Conservation (phyloP, 225 moss, liverwort and hornwort species). For the Rhytidiadelphus loreus region DNA sequence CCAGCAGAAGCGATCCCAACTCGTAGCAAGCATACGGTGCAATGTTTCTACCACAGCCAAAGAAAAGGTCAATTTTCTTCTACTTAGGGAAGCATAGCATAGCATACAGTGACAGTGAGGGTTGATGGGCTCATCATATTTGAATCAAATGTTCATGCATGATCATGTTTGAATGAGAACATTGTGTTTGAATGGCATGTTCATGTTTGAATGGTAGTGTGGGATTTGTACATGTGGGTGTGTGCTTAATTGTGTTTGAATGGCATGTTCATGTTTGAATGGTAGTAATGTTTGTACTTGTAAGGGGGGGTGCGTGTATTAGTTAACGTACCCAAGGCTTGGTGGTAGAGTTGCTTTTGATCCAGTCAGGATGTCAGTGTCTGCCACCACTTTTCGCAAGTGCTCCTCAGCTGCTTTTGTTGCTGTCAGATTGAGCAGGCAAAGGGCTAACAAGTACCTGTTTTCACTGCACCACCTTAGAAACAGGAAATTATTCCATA, state of each 20-base stretch:
- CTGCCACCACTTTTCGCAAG: slow-evolving; percentile 57
- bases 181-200: not conserved
- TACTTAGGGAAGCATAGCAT: not conserved
- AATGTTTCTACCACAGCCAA: slow-evolving; percentile 40
- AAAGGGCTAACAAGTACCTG: slow-evolving; percentile 78
- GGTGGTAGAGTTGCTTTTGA: slow-evolving; percentile 28
- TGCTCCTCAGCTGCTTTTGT: slow-evolving; percentile 66
- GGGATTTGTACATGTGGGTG: not conserved
- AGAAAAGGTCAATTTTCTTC: not conserved
- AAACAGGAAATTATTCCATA: not conserved
- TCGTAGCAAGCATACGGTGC: slow-evolving; percentile 77
- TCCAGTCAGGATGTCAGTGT: slow-evolving; percentile 33
- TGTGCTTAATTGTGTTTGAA: not conserved
- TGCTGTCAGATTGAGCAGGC: slow-evolving; percentile 63
- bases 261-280: not conserved
- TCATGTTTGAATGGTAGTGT: not conserved
- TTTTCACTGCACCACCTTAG: not conserved
- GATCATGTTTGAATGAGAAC: not conserved
- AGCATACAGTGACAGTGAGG: too few species aligned
- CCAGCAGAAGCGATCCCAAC: slow-evolving; percentile 72
- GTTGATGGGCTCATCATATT: not conserved
- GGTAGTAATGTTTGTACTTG: not conserved
- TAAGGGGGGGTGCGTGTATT: not conserved
- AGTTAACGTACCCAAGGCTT: not conserved
- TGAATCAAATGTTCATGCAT: not conserved